phyloP scores from a whole-genome alignment of 2,329 filamentous ascomycete genomes.

The Phyllosticta paracitricarpa region DNA sequence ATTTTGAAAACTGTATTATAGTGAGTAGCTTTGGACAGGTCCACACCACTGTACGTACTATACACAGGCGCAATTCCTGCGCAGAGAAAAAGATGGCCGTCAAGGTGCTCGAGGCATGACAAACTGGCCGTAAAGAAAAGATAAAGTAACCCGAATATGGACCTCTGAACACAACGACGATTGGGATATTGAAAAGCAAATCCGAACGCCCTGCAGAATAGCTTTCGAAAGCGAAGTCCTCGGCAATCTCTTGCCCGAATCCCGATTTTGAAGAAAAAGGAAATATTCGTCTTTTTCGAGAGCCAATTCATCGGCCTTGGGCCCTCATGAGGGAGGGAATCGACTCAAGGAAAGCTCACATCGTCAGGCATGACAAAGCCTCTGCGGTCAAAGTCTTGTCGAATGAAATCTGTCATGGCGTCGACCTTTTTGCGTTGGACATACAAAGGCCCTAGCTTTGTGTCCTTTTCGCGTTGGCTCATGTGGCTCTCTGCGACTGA shows the following conservation, averaged over 20 bases:
- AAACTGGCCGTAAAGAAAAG: not conserved
- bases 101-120: not conserved
- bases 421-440: slow-evolving; percentile 41
- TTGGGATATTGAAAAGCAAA: slow-evolving; percentile 9
- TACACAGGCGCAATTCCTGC: not conserved
- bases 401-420: slow-evolving; percentile 33
- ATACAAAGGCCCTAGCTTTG: slow-evolving; percentile 32
- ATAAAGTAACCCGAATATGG: not conserved
- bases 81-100: not conserved
- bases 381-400: slow-evolving; percentile 33
- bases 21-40: not conserved
- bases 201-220: slow-evolving; percentile 5
- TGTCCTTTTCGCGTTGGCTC: slow-evolving; percentile 27
- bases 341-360: slow-evolving; percentile 2
- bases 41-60: not conserved
- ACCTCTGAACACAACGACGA: not conserved
- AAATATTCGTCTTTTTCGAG: not conserved
- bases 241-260: not conserved
- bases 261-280: not conserved
- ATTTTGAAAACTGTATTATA: not conserved
- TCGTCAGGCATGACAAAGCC: slow-evolving; percentile 40
- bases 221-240: not conserved
- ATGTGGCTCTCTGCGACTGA: slow-evolving; percentile 27
- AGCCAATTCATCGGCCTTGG: not conserved
- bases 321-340: not conserved